Evolutionary conservation across 2,329 filamentous ascomycete species (phyloP), one percentile per base, ranked within the genome.

Genomic region (Colletotrichum costaricense): DNA sequence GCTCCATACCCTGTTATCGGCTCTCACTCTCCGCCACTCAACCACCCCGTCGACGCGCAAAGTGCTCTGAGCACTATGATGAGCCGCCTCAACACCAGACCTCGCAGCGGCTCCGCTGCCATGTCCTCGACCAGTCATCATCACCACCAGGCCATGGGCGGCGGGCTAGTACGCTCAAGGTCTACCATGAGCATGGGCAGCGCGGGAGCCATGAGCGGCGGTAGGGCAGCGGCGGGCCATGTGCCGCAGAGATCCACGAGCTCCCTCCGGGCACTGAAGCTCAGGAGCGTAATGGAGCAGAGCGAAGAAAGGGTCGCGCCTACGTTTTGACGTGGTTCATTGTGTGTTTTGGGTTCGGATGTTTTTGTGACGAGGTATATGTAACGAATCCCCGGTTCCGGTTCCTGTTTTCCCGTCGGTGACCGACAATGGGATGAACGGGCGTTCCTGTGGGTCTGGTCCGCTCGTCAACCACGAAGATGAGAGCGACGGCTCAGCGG

Each of bases 21-120:
- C 55, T 42, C 59, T 14, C 26, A 67, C 54, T 78, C 80, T 5
- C 80, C 80, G 26, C 78, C 78, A 1, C 75, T 80, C 22, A 77
- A 77, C 14, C 58, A 55, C n/a, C 42, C 49, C 3, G n/a, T 71
- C 69, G 42, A 76, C 73, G 30, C 6, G 42, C 72, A 74, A 26
- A 72, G 77, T 0, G 80, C 80, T 1, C 77, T 83, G 66, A 76
- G 72, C 22, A 76, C 79, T 8, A 81, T 81, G 78, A 80, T 82
- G 78, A 75, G 77, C 66, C 81, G 80, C 46, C 75, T 83, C 12
- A 80, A 83, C 69, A 78, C 79, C 4, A 77, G 81, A 7, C 78
- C 78, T 8, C 75, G 78, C 63, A 75, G 74, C 14, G 71, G 69
- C 8, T 77, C 74, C n/a, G 66, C 76, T 70, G 33, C 67, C 70